Conservation (phyloP, 2,329 filamentous ascomycete species). For the Eutypella sp. region DNA sequence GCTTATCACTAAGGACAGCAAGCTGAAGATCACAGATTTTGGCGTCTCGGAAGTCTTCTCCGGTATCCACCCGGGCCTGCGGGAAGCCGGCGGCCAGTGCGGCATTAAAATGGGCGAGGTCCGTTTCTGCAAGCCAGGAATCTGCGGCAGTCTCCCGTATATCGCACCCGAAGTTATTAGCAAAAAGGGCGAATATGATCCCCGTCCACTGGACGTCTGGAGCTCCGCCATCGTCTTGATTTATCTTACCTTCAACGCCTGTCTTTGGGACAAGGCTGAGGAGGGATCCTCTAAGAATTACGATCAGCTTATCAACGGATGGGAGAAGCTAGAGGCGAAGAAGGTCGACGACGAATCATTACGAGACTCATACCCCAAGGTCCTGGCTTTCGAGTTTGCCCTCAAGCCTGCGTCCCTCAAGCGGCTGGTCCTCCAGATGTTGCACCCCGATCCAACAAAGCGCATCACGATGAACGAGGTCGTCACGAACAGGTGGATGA, state of each 20-base stretch:
- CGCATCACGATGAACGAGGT: constrained; percentile 67
- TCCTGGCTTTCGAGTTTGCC: constrained; percentile 57
- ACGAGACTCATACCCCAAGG: constrained; percentile 58
- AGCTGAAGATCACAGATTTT: constrained; percentile 89
- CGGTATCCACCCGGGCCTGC: constrained; percentile 73
- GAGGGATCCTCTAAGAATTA: constrained; percentile 43
- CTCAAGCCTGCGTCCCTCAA: constrained; percentile 65
- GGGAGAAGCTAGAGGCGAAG: constrained; percentile 61
- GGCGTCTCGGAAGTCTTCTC: constrained; percentile 83
- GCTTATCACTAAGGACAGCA: constrained; percentile 70
- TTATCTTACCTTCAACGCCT: constrained; percentile 66
- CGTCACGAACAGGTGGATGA: constrained; percentile 66
- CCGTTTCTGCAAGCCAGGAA: constrained; percentile 69
- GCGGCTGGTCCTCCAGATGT: constrained; percentile 71
- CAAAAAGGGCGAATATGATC: constrained; percentile 63
- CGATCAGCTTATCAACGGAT: constrained; percentile 59
- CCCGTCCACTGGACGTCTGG: constrained; percentile 80
- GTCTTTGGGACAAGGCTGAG: constrained; percentile 69
- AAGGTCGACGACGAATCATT: constrained; percentile 38
- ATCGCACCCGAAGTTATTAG: constrained; percentile 79
- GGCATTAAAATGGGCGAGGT: constrained; percentile 67
- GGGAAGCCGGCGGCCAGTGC: constrained; percentile 67
- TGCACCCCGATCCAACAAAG: constrained; percentile 69
- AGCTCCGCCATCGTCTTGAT: constrained; percentile 79
- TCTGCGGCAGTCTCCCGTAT: constrained; percentile 82